Percentiles rank a stretch among this genome's conserved stretches.
Conservation (phyloP, 371 early-diverging fungal species). For the Mortierella sp. region DNA sequence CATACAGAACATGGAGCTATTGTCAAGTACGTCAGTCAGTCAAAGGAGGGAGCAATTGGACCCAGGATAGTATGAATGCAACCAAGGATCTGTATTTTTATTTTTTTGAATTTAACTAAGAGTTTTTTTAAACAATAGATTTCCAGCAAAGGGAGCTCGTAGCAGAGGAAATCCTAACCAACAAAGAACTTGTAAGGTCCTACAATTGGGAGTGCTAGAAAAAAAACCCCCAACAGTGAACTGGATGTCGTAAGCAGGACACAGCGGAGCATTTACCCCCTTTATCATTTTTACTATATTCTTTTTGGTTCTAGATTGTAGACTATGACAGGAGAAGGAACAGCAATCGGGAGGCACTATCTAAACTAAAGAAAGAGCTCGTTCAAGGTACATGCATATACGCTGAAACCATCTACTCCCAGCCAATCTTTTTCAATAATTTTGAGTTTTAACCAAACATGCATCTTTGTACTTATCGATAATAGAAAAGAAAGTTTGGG, state of each 20-base stretch:
- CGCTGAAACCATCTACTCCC: too few species aligned
- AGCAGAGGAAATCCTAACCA: constrained; percentile 71
- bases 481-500: constrained; percentile 73
- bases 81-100: constrained; percentile 9
- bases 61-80: background rate
- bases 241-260: background rate
- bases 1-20: constrained; percentile 15
- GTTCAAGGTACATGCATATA: constrained; percentile 26
- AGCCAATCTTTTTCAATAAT: too few species aligned
- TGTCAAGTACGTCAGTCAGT: constrained; percentile 17
- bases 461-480: too few species aligned
- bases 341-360: constrained; percentile 71
- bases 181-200: constrained; percentile 66
- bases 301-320: constrained; percentile 59
- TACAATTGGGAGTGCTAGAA: too few species aligned
- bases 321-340: constrained; percentile 73
- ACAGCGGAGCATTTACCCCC: background rate
- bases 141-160: constrained; percentile 67
- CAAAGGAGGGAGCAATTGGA: background rate
- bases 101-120: background rate
- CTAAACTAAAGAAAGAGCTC: constrained; percentile 60
- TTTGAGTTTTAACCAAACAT: too few species aligned
- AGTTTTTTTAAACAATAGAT: constrained; percentile 17
- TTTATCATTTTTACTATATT: background rate
- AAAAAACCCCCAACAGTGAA: background rate